Evolutionary conservation across 2,329 filamentous ascomycete genomes (phyloP), one percentile per base, ranked within the genome.

Genomic region (Raffaelea ambrosiae): DNA sequence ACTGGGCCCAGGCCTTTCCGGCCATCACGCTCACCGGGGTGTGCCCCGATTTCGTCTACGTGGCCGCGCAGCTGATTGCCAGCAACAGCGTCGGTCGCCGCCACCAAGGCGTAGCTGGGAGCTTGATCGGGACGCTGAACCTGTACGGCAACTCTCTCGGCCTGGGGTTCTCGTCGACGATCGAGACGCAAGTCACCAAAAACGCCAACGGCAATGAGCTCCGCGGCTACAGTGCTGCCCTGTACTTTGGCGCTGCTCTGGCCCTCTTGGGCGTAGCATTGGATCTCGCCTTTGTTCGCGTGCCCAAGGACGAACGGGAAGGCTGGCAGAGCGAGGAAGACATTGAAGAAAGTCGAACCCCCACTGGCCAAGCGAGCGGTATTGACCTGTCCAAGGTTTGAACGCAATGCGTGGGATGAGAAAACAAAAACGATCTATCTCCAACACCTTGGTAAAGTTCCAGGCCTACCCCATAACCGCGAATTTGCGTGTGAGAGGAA

Each of bases 11-110:
- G 47, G 53, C 59, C 0, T 76, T 76, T 44, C 69, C 66, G 0
- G 61, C 65, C 22, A 54, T 54, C 3, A 1, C 65, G 1, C 23
- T 68, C 1, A 54, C 54, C 5, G 55, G 61, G 3, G 54, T 69
- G 54, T 71, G 68, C 26, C 71, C 71, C 0, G 74, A 77, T 50
- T 66, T 77, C 3, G 64, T 74, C 5, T 75, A 69, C 46, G 69
- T 71, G 0, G 71, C 70, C 0, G 71, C 71, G 0, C 71, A 77
- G 50, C 71, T 78, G 4, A 74, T 77, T 47, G 71, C 73, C 0
- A 76, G 73, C 47, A 75, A 77, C 48, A 67, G 65, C 1, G 73
- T 77, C 26, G 62, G 56, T 3, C 61, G 65, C 3, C 63, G 66
- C 5, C 64, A 78, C 20, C 73, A 78, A 44, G 74, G 75, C 0